A percentile compares a stretch with the other conserved stretches of the same genome.
These are phyloP conservation scores for Setaria italica DNA, from an alignment of 202 grass and related monocot species.

Conservation along the genomic window DNA sequence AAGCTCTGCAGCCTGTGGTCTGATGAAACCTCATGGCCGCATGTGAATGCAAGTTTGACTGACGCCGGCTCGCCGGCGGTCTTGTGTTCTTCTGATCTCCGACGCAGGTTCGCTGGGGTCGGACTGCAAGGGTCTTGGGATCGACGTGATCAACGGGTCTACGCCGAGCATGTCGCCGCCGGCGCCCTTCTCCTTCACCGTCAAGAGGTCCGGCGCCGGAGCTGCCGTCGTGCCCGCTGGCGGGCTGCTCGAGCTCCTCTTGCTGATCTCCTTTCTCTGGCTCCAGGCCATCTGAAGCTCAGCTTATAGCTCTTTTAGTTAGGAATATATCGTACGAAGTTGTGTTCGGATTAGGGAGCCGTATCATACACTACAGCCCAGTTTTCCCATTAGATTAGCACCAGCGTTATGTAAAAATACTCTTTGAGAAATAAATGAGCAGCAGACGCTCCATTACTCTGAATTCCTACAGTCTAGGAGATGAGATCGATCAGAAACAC, in stretches of 20 bases:
- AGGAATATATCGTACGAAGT: background rate
- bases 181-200: constrained; percentile 45
- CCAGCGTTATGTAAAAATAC: background rate
- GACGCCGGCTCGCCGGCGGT: background rate
- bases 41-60: background rate
- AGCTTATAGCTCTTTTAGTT: background rate
- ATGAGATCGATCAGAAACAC: background rate
- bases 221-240: background rate
- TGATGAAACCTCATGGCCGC: too few relatives aligned
- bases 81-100: background rate
- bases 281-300: background rate
- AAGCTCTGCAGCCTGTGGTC: too few relatives aligned
- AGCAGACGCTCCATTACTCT: background rate
- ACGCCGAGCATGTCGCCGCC: constrained; percentile 24
- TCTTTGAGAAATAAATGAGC: background rate
- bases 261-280: constrained; percentile 32
- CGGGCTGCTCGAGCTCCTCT: constrained; percentile 8
- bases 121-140: constrained; percentile 57
- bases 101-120: constrained; percentile 53
- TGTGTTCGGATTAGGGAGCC: background rate
- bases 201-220: constrained; percentile 23
- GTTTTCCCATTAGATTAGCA: background rate
- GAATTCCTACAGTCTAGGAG: background rate
- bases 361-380: background rate
- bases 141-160: constrained; percentile 52